Evolutionary conservation across 2,329 filamentous ascomycete species (phyloP).

Genomic region (Diaporthe aspalathi): DNA sequence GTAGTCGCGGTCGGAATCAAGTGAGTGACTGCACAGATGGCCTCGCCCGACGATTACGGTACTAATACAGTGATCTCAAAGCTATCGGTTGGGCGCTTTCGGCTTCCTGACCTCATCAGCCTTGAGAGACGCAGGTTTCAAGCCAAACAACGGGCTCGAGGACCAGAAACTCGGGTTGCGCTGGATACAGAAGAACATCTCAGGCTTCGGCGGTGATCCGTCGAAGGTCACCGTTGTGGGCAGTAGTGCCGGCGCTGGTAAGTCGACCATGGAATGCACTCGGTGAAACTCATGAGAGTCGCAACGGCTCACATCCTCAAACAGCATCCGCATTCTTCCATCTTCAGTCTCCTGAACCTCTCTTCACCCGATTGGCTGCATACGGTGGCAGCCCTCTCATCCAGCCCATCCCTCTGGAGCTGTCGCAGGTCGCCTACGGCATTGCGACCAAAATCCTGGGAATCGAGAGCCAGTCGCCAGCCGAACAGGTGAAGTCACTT

Average conservation of each 20-base stretch:
- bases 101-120: conserved; percentile 62
- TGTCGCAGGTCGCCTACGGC: conserved; percentile 31
- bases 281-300: not conserved
- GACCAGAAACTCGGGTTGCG: conserved; percentile 51
- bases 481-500: conserved; percentile 51
- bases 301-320: not conserved
- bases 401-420: conserved; percentile 23
- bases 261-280: conserved; percentile 32
- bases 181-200: conserved; percentile 50
- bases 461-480: conserved; percentile 62
- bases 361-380: conserved; percentile 33
- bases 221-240: conserved; percentile 52
- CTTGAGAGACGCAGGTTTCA: conserved; percentile 56
- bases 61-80: conserved; percentile 37
- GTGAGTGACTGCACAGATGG: conserved; percentile 44
- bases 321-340: conserved; percentile 35
- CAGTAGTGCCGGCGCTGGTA: conserved; percentile 60
- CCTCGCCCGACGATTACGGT: too few relatives aligned
- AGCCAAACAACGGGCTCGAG: conserved; percentile 56
- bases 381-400: conserved; percentile 34
- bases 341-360: conserved; percentile 34
- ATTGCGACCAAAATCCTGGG: conserved; percentile 62
- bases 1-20: conserved; percentile 59
- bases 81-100: conserved; percentile 58
- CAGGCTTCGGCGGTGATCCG: conserved; percentile 51